Conservation (phyloP, 164 flowering plant genomes). For the Saururus chinensis region DNA sequence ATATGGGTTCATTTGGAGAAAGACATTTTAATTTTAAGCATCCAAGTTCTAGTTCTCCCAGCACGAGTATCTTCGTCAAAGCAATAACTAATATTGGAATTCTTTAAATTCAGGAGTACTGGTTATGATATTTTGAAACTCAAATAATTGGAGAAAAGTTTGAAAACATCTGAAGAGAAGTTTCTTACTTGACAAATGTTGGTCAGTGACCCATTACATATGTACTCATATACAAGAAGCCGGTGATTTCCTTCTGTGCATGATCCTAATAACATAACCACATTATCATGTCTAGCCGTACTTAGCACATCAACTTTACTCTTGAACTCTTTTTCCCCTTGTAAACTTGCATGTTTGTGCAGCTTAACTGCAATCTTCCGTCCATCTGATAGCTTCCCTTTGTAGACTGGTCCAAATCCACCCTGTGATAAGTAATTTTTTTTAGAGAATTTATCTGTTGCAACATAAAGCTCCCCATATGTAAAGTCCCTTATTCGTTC, state of each 20-base stretch:
- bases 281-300: constrained; percentile 42
- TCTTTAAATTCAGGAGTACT: too few species aligned
- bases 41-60: too few species aligned
- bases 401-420: constrained; percentile 51
- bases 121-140: neutral
- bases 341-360: constrained; percentile 38
- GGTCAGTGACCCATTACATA: constrained; percentile 52
- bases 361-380: constrained; percentile 44
- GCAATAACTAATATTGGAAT: too few species aligned
- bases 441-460: constrained; percentile 36
- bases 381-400: constrained; percentile 33
- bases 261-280: constrained; percentile 54
- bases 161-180: neutral
- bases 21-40: too few species aligned
- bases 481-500: constrained; percentile 33
- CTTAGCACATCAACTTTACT: constrained; percentile 46
- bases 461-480: constrained; percentile 32
- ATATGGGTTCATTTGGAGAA: too few species aligned
- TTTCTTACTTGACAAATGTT: constrained; percentile 40
- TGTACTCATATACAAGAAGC: constrained; percentile 50
- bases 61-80: too few species aligned
- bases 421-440: constrained; percentile 45
- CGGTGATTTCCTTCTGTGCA: constrained; percentile 44
- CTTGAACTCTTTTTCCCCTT: constrained; percentile 51
- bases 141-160: neutral